Evolutionary conservation across 2,329 filamentous ascomycete species (phyloP).

Genomic region (Boeremia lycopersici): DNA sequence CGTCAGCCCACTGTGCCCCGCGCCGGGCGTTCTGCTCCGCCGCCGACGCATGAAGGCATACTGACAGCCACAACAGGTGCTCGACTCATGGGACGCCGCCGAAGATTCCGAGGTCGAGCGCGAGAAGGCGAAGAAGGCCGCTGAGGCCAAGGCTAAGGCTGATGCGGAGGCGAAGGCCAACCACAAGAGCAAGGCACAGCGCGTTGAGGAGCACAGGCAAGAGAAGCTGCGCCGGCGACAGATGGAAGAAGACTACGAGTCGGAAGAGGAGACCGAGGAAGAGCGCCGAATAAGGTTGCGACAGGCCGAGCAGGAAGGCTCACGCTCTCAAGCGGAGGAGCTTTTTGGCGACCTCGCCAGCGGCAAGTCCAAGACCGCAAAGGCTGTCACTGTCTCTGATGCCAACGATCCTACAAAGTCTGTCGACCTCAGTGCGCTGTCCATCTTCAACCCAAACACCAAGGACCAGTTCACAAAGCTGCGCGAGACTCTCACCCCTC

Average conservation of each 20-base stretch:
- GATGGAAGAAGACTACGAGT: slow-evolving; percentile 61
- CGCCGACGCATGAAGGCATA: slow-evolving; percentile 14
- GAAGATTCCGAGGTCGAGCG: slow-evolving; percentile 97
- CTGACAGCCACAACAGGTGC: slow-evolving; percentile 64
- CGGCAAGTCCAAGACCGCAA: slow-evolving; percentile 72
- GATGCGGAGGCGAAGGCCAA: slow-evolving; percentile 85
- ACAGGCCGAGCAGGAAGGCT: slow-evolving; percentile 81
- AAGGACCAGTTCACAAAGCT: slow-evolving; percentile 85
- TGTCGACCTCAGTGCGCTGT: slow-evolving; percentile 78
- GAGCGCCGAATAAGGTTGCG: slow-evolving; percentile 75
- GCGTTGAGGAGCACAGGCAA: slow-evolving; percentile 77
- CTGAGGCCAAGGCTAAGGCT: slow-evolving; percentile 84
- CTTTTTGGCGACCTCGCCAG: slow-evolving; percentile 80
- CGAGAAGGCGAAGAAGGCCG: slow-evolving; percentile 89
- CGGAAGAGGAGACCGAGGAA: slow-evolving; percentile 76
- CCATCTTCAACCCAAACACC: slow-evolving; percentile 86
- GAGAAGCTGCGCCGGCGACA: slow-evolving; percentile 64
- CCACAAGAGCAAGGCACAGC: slow-evolving; percentile 87
- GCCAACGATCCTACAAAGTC: slow-evolving; percentile 75
- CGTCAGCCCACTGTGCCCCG: slow-evolving; percentile 34
- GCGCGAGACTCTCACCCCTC: slow-evolving; percentile 76
- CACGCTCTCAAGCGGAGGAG: slow-evolving; percentile 88
- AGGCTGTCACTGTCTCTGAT: slow-evolving; percentile 72
- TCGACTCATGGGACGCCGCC: slow-evolving; percentile 95
- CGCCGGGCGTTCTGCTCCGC: slow-evolving; percentile 25